Conservation (phyloP, 768 basidiomycete genomes). For the Mycena capillaripes region DNA sequence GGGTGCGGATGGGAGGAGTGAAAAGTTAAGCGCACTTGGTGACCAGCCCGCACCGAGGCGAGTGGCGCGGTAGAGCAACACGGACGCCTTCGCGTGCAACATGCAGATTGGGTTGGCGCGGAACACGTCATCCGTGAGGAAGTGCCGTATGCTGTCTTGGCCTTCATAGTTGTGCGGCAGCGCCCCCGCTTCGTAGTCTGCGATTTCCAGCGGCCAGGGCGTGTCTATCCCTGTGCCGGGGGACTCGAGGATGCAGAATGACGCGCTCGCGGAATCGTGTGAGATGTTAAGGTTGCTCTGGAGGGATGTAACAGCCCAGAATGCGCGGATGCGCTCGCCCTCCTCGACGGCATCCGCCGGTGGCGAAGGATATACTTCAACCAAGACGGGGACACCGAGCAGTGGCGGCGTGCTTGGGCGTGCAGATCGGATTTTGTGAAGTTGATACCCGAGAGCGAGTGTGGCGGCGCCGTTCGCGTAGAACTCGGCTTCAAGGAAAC, state of each 20-base stretch:
- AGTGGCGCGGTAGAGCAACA: conserved; percentile 23
- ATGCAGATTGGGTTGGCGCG: background rate
- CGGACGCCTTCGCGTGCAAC: conserved; percentile 25
- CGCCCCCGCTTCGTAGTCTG: conserved; percentile 19
- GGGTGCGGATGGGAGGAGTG: too few relatives aligned
- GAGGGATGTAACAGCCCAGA: conserved; percentile 33
- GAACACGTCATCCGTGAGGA: conserved; percentile 5
- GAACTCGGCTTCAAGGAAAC: conserved; percentile 28
- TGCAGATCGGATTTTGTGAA: conserved; percentile 25
- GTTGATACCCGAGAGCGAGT: conserved; percentile 9
- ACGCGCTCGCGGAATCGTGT: background rate
- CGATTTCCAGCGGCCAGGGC: conserved; percentile 37
- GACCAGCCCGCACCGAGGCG: conserved; percentile 2
- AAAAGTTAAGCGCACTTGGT: background rate
- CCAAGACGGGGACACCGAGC: background rate
- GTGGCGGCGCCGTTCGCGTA: conserved; percentile 30
- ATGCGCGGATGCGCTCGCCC: conserved; percentile 37
- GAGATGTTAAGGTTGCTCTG: conserved; percentile 25
- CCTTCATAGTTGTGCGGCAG: background rate
- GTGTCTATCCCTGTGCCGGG: conserved; percentile 34
- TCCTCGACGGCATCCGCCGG: conserved; percentile 32
- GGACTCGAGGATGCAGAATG: conserved; percentile 34
- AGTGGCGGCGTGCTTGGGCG: background rate
- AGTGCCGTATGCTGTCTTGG: conserved; percentile 11
- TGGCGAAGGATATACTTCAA: conserved; percentile 14